phyloP scores from a whole-genome alignment of 257 asterid species.

The Jacaranda copaia region DNA sequence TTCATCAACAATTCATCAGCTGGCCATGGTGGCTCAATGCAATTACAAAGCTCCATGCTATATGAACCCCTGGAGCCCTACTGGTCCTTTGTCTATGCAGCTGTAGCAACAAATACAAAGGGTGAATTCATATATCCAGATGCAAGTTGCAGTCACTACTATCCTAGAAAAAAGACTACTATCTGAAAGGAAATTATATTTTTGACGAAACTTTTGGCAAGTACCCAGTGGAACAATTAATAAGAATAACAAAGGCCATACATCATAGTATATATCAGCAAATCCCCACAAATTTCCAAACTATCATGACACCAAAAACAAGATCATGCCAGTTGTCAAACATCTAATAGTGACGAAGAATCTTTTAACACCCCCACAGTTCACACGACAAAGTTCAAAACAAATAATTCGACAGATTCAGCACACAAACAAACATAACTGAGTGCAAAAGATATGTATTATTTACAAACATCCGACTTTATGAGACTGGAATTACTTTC shows the following conservation, averaged over 20 bases:
- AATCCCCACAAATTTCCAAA: not conserved
- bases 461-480: not conserved
- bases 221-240: not conserved
- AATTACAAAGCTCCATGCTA: conserved; percentile 82
- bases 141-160: not conserved
- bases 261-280: not conserved
- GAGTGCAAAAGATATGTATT: not conserved
- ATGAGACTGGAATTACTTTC: not conserved
- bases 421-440: no score
- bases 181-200: not conserved
- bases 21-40: conserved; percentile 93
- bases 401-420: not conserved
- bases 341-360: not conserved
- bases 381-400: conserved; percentile 8
- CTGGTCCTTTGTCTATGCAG: conserved; percentile 35
- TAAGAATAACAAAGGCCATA: conserved; percentile 2
- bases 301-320: not conserved
- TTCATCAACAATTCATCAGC: conserved; percentile 93
- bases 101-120: conserved; percentile 43
- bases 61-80: conserved; percentile 25
- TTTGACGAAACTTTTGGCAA: not conserved
- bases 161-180: conserved; percentile 3
- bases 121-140: not conserved
- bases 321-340: conserved; percentile 19
- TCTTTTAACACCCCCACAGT: not conserved